phyloP scores from a whole-genome alignment of 345 rosid genomes.

The Lepidium didymum region DNA sequence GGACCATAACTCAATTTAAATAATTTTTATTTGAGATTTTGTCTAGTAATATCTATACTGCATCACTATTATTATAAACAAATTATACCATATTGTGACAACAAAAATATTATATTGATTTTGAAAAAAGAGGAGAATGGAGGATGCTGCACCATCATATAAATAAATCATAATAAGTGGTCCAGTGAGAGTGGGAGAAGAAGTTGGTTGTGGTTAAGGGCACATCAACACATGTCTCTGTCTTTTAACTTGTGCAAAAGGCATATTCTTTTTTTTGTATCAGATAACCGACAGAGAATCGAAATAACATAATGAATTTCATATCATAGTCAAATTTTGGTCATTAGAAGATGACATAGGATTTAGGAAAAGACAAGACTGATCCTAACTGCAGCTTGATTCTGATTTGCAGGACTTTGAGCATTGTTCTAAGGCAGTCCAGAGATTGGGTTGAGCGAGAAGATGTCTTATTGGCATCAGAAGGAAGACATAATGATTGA shows the following conservation, averaged over 20 bases:
- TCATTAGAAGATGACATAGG: neutral
- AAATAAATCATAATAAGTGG: slow-evolving; percentile 11
- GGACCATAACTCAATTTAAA: slow-evolving; percentile 4
- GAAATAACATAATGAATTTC: neutral
- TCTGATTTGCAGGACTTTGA: slow-evolving; percentile 3
- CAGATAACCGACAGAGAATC: slow-evolving; percentile 1
- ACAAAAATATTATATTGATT: neutral
- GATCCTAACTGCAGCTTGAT: neutral
- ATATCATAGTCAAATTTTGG: neutral
- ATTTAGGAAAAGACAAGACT: slow-evolving; percentile 14
- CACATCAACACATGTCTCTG: slow-evolving; percentile 18
- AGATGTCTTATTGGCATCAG: no score
- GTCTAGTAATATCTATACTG: neutral
- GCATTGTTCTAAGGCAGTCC: neutral
- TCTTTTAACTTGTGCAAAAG: slow-evolving; percentile 17
- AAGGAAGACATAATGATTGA: no score
- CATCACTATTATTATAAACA: neutral
- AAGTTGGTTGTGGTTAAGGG: slow-evolving; percentile 22
- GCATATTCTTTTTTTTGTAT: slow-evolving; percentile 1
- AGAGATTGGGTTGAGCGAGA: neutral
- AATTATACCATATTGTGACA: neutral
- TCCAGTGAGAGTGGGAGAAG: slow-evolving; percentile 19
- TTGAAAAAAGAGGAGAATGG: slow-evolving; percentile 7
- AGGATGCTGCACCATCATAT: slow-evolving; percentile 12
- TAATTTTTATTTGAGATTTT: neutral